Percentiles rank a stretch among this genome's conserved stretches.
Conservation (phyloP, 345 rosid species). For the Ceriops decandra region DNA sequence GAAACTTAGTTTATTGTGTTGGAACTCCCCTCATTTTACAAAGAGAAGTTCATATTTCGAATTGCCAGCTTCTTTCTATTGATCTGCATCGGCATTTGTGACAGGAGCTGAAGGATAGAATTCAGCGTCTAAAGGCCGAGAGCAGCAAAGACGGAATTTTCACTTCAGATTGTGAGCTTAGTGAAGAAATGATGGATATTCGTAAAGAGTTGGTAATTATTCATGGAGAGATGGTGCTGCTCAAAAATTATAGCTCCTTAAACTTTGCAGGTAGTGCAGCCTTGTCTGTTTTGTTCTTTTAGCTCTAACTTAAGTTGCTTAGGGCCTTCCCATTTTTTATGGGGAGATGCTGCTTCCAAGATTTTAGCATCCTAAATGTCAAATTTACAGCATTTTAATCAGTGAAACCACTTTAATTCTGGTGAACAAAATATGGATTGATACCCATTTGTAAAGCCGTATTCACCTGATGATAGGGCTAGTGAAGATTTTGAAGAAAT, state of each 20-base stretch:
- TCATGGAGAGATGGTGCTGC: constrained; percentile 95
- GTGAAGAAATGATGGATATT: constrained; percentile 91
- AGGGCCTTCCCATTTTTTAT: constrained; percentile 6
- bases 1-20: background rate
- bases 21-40: background rate
- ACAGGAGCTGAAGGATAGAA: constrained; percentile 86
- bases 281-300: constrained; percentile 7
- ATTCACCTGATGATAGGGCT: constrained; percentile 41
- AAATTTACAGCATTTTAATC: background rate
- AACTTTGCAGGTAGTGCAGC: constrained; percentile 70
- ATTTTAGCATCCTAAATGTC: constrained; percentile 3
- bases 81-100: background rate
- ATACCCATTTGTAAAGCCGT: constrained; percentile 14
- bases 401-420: background rate
- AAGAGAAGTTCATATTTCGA: background rate
- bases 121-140: constrained; percentile 54
- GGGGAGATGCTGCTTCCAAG: constrained; percentile 8
- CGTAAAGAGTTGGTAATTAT: constrained; percentile 84
- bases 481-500: constrained; percentile 83
- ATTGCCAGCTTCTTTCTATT: background rate
- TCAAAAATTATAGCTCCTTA: constrained; percentile 83
- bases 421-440: background rate
- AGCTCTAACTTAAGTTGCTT: background rate
- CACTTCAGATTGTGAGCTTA: constrained; percentile 62
- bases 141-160: constrained; percentile 47